A percentile compares a stretch with the other conserved stretches of the same genome.
These are phyloP conservation scores for Diaporthe humulicola DNA, from an alignment of 2,329 filamentous ascomycete genomes.

Conservation along the genomic window DNA sequence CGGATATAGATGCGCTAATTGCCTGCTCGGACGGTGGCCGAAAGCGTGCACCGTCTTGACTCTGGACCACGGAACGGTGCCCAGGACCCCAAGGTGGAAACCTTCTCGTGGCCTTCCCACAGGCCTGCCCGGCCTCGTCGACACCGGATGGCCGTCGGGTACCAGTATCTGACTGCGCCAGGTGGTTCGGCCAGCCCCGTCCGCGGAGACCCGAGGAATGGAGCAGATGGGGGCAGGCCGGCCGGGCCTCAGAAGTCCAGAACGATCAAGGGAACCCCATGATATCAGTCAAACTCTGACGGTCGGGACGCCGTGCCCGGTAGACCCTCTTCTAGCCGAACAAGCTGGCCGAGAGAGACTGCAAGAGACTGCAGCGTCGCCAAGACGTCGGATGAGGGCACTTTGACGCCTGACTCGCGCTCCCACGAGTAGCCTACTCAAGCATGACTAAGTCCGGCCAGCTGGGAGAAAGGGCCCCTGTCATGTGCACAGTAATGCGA, in stretches of 20 bases:
- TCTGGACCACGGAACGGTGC: slow-evolving; percentile 13
- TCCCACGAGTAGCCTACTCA: not conserved
- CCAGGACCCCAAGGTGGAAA: not conserved
- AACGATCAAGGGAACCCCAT: slow-evolving; percentile 12
- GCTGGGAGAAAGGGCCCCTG: not conserved
- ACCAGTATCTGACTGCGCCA: not conserved
- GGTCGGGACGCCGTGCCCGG: slow-evolving; percentile 12
- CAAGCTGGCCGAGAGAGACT: not conserved
- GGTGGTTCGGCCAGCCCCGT: slow-evolving; percentile 16
- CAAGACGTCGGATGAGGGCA: slow-evolving; percentile 4
- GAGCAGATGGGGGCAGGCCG: not conserved
- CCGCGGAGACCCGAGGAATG: not conserved
- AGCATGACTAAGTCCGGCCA: slow-evolving; percentile 30
- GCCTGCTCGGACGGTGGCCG: slow-evolving; percentile 29
- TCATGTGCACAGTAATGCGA: slow-evolving; percentile 31
- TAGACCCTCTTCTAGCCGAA: slow-evolving; percentile 4
- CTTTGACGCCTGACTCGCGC: slow-evolving; percentile 30
- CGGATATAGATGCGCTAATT: slow-evolving; percentile 19
- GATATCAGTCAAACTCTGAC: slow-evolving; percentile 5
- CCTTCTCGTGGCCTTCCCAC: not conserved
- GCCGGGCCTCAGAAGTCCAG: slow-evolving; percentile 5
- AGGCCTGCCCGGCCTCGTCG: not conserved
- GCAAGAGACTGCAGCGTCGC: not conserved
- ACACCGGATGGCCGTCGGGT: slow-evolving; percentile 3
- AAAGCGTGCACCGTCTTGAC: slow-evolving; percentile 24